Evolutionary conservation across 2,329 filamentous ascomycete genomes (phyloP), one percentile per base, ranked within the genome.

Genomic region (Penicillium sp.): DNA sequence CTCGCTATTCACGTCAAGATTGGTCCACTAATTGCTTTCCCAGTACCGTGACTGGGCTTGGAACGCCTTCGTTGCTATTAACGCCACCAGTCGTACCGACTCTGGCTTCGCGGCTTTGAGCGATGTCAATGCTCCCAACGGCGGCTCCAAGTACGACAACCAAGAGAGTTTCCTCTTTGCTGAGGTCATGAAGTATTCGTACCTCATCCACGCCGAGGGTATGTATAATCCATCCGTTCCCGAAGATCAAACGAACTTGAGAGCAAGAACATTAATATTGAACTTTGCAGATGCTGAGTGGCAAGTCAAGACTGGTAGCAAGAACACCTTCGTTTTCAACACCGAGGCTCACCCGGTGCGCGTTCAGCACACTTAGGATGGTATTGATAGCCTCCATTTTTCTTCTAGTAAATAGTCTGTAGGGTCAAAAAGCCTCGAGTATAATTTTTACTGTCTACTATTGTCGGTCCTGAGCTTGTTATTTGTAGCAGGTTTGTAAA

Each of bases 141-240:
- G 91, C 10, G 90, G 90, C 0, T 76, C 78, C 0, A 87, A 84
- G 62, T 76, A 78, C 45, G 86, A 96, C 75, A 89, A 89, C 74
- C 90, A 94, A 82, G 91, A 96, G 79, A 93, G 90, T 70, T 96
- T 95, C 80, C 89, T 91, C 81, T 92, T 96, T 75, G 92, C 92
- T 0, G 92, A 96, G 81, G 90, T 93, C 65, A 75, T 96, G 76
- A 96, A 96, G 83, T 96, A 96, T 75, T 81, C 85, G 60, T 96
- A 91, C 78, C 75, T 96, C 69, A 90, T 91, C 61, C 87, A 88
- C 72, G 83, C 85, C 0, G 69, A 72, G 19, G 75, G 75, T 76
- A 69, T 64, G 68, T 65, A 15, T 15, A 12, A 12, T 1, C 45
- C 42, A n/a, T 8, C 28, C 4, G 19, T 19, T 7, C 13, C 30